Conservation (phyloP, 805 yeast species). For the Dipodascopsis tothii region DNA sequence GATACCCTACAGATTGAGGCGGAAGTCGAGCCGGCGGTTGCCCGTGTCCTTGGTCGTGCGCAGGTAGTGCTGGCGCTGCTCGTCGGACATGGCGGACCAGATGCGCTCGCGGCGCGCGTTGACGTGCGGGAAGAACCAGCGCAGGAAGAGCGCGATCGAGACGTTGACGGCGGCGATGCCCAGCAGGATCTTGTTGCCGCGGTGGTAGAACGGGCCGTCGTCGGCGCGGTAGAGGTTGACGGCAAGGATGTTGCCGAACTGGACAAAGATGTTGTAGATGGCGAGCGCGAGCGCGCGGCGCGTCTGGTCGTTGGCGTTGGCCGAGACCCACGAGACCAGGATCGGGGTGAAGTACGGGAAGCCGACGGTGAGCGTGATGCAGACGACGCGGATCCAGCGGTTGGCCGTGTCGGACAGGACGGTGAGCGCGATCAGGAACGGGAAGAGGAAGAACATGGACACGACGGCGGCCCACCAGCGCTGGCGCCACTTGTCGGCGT, state of each 20-base stretch:
- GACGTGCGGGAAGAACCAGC: conserved; percentile 30
- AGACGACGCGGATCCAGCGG: conserved; percentile 14
- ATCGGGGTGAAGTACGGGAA: conserved; percentile 34
- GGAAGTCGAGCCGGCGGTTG: conserved; percentile 49
- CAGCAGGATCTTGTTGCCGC: conserved; percentile 40
- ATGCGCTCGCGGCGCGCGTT: conserved; percentile 33
- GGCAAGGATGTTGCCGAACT: conserved; percentile 48
- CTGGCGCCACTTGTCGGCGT: conserved; percentile 14
- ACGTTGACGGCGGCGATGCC: conserved; percentile 13
- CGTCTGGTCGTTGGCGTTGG: conserved; percentile 53
- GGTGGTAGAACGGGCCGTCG: conserved; percentile 55
- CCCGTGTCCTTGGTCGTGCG: conserved; percentile 45
- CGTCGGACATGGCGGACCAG: conserved; percentile 47
- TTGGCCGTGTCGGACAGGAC: conserved; percentile 16
- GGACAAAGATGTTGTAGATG: conserved; percentile 56
- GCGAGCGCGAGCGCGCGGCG: conserved; percentile 59
- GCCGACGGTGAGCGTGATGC: conserved; percentile 18
- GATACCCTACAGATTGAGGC: conserved; percentile 26
- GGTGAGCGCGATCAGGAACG: conserved; percentile 13
- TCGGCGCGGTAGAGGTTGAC: conserved; percentile 50
- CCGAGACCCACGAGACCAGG: conserved; percentile 51
- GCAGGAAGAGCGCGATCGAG: conserved; percentile 7
- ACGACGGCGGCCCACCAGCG: conserved; percentile 18
- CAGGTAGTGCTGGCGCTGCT: conserved; percentile 45
- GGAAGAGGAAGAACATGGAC: conserved; percentile 19